These are phyloP conservation scores for Eleusine coracana DNA, from an alignment of 176 grass and related monocot species.

Conservation along the genomic window DNA sequence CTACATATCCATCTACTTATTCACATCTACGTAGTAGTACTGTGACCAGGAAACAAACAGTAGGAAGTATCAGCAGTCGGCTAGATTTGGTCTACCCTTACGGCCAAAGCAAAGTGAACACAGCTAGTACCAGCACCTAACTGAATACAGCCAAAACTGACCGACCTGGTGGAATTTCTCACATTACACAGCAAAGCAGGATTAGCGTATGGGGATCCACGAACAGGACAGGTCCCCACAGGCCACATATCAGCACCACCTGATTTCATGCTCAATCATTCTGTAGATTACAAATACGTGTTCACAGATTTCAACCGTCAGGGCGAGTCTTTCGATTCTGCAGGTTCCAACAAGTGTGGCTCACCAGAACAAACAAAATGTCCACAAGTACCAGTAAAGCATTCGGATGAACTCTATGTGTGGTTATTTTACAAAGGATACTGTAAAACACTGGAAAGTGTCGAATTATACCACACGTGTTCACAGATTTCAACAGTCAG, in stretches of 20 bases:
- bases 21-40: not conserved
- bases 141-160: not conserved
- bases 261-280: conserved; percentile 21
- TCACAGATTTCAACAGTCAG: conserved; percentile 30
- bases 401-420: conserved; percentile 16
- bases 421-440: conserved; percentile 32
- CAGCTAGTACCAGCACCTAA: not conserved
- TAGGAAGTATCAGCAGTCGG: not conserved
- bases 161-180: conserved; percentile 16
- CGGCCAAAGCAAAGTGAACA: conserved; percentile 34
- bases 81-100: conserved; percentile 4
- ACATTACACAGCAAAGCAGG: not conserved
- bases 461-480: not conserved
- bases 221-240: conserved; percentile 29
- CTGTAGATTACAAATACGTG: not conserved
- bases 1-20: no score
- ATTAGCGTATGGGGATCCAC: conserved; percentile 38
- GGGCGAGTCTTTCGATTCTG: not conserved
- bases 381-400: not conserved
- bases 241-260: conserved; percentile 32
- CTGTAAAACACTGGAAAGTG: not conserved
- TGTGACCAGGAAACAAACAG: not conserved
- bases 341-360: conserved; percentile 1
- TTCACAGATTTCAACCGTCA: conserved; percentile 33
- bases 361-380: conserved; percentile 28